Evolutionary conservation across 768 basidiomycete genomes (phyloP).

Genomic region (Gelatoporia subvermispora): DNA sequence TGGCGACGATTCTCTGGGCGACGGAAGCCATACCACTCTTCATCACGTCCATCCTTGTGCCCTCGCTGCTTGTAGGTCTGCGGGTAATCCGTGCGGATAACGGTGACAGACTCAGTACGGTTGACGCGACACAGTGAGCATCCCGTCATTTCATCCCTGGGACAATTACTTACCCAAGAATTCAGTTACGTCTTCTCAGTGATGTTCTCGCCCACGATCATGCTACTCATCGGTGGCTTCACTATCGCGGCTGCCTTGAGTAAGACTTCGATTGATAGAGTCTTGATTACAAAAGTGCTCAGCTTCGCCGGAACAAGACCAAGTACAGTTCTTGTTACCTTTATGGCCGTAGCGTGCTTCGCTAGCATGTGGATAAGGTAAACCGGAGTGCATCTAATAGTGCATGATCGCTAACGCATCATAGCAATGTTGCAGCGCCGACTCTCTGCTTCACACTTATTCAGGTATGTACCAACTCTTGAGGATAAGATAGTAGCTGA

Average conservation of each 20-base stretch:
- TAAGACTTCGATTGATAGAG: conserved; percentile 91
- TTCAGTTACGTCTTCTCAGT: conserved; percentile 88
- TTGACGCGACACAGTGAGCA: conserved; percentile 78
- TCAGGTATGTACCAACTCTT: conserved; percentile 49
- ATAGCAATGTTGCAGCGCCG: conserved; percentile 93
- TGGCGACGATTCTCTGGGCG: conserved; percentile 94
- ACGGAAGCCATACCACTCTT: conserved; percentile 97
- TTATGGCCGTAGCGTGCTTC: conserved; percentile 96
- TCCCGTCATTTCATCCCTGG: too few relatives aligned
- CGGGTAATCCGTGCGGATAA: conserved; percentile 67
- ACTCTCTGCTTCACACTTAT: conserved; percentile 96
- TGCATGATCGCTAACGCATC: not conserved
- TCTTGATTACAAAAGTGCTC: conserved; percentile 86
- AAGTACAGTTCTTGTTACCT: conserved; percentile 80
- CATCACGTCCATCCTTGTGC: conserved; percentile 90
- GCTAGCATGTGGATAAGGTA: conserved; percentile 99
- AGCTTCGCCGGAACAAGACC: conserved; percentile 88
- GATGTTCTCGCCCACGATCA: conserved; percentile 98
- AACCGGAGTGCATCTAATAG: conserved; percentile 3
- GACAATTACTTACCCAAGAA: not conserved
- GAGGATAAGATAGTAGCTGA: conserved; percentile 2
- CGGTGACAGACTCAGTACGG: conserved; percentile 46
- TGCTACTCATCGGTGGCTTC: conserved; percentile 97
- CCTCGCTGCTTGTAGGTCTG: conserved; percentile 81
- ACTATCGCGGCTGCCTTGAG: conserved; percentile 94